Conservation (phyloP, 2,329 filamentous ascomycete genomes). For the Thielaviopsis punctulata region DNA sequence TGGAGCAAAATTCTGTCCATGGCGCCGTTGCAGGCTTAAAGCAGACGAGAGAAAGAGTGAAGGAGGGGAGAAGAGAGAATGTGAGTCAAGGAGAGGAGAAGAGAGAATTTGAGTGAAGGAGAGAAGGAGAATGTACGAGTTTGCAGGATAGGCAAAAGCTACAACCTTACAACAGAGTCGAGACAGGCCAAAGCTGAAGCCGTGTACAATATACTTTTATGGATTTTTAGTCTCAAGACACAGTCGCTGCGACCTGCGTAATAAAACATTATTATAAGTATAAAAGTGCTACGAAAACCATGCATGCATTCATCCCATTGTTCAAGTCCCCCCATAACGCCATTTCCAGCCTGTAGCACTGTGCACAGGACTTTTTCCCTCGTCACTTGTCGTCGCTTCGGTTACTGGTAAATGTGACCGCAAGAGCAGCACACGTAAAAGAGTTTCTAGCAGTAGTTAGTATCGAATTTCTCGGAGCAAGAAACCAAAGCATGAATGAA, state of each 20-base stretch:
- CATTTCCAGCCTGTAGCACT: background rate
- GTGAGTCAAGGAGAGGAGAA: background rate
- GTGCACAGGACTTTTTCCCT: background rate
- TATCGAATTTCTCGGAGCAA: too few relatives aligned
- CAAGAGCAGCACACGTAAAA: slow-evolving; percentile 92
- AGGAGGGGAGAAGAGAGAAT: background rate
- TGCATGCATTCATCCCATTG: too few relatives aligned
- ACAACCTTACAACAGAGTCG: background rate
- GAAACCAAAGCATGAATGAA: too few relatives aligned
- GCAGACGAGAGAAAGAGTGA: background rate
- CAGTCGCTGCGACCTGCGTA: too few relatives aligned
- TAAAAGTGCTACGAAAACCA: too few relatives aligned
- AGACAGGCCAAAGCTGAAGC: too few relatives aligned
- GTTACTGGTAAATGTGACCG: slow-evolving; percentile 63
- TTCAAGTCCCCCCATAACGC: too few relatives aligned
- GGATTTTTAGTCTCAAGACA: too few relatives aligned
- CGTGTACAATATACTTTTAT: background rate
- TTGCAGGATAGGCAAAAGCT: background rate
- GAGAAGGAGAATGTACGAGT: background rate
- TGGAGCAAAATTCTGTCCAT: slow-evolving; percentile 98
- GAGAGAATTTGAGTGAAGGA: background rate
- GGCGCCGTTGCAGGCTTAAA: slow-evolving; percentile 52
- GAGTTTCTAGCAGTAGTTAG: slow-evolving; percentile 59
- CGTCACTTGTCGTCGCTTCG: background rate
- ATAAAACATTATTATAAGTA: too few relatives aligned